Conservation (phyloP, 306 rosid genomes). For the Coriaria nepalensis region DNA sequence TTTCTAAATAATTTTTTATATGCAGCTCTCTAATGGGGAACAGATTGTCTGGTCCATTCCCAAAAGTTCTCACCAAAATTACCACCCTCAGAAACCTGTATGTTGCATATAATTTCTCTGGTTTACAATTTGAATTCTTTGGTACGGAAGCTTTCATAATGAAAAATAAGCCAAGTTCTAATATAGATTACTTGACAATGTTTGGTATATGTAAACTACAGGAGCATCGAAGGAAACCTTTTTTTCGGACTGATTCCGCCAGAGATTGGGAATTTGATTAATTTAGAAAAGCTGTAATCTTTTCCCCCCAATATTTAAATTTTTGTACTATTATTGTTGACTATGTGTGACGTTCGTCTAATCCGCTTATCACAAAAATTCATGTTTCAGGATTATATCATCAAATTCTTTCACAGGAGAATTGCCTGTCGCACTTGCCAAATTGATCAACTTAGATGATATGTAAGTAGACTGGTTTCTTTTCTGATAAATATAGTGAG, state of each 20-base stretch:
- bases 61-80: constrained; percentile 61
- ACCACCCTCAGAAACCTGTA: constrained; percentile 79
- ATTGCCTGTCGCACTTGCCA: constrained; percentile 49
- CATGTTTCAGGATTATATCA: constrained; percentile 40
- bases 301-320: constrained; percentile 10
- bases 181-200: too few species aligned
- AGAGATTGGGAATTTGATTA: constrained; percentile 48
- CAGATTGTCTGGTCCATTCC: constrained; percentile 82
- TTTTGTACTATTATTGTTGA: not conserved
- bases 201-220: constrained; percentile 20
- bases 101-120: constrained; percentile 11
- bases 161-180: too few species aligned
- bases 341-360: not conserved
- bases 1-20: constrained; percentile 12
- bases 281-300: constrained; percentile 60
- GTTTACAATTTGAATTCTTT: not conserved
- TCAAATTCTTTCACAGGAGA: constrained; percentile 75
- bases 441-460: constrained; percentile 69
- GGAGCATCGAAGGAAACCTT: constrained; percentile 79
- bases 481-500: constrained; percentile 6
- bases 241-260: constrained; percentile 57
- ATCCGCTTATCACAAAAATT: not conserved
- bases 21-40: constrained; percentile 86
- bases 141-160: too few species aligned
- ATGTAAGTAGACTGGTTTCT: constrained; percentile 36